These are phyloP conservation scores for Leptodontidium sp. DNA, from an alignment of 2,329 filamentous ascomycete species.

Conservation along the genomic window DNA sequence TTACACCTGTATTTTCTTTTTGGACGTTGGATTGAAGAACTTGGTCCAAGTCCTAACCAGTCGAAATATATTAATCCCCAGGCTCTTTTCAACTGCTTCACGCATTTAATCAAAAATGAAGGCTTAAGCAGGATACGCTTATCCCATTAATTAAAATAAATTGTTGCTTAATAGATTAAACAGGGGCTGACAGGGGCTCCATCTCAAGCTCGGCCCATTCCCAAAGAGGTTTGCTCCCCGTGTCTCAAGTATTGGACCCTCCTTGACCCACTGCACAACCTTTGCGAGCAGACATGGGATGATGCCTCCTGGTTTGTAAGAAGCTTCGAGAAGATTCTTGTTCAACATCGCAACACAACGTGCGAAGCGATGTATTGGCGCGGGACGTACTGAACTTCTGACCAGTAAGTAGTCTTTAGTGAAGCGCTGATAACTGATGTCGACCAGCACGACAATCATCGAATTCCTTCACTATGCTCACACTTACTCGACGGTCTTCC, in stretches of 20 bases:
- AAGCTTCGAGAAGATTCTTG: neutral
- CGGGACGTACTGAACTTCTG: no score
- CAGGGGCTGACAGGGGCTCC: neutral
- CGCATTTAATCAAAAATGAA: neutral
- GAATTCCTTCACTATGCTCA: no score
- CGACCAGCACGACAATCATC: no score
- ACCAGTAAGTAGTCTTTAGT: no score
- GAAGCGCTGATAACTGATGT: no score
- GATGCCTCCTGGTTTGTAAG: neutral
- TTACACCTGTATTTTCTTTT: neutral
- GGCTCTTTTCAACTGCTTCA: neutral
- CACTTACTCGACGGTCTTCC: no score
- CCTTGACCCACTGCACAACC: neutral
- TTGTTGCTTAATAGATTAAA: conserved; percentile 13
- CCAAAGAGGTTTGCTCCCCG: neutral
- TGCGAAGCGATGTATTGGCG: no score
- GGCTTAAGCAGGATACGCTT: conserved; percentile 1
- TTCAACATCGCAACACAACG: no score
- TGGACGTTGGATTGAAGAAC: neutral
- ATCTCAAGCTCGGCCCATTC: conserved; percentile 3
- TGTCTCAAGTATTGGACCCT: neutral
- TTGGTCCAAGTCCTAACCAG: neutral
- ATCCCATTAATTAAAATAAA: neutral
- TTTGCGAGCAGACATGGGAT: neutral
- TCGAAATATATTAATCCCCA: neutral